These are phyloP conservation scores for Pseudonitzschia multiseries DNA, from an alignment of 108 stramenopile species.

Conservation along the genomic window DNA sequence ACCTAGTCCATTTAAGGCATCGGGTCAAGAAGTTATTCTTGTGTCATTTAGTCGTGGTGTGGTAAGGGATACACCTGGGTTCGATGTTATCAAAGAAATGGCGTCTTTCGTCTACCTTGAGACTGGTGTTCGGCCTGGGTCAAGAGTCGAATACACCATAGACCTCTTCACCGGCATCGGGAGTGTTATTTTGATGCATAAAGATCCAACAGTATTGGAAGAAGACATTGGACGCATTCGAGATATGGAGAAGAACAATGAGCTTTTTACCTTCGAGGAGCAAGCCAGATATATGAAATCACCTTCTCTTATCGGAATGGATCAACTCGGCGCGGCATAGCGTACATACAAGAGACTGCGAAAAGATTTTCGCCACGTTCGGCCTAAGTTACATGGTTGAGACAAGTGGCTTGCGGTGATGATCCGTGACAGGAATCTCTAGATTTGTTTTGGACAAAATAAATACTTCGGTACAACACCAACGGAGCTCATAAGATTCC, in stretches of 20 bases:
- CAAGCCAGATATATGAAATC: slow-evolving; percentile 29
- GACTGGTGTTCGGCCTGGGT: slow-evolving; percentile 71
- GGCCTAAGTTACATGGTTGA: too few relatives aligned
- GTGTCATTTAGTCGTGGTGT: slow-evolving; percentile 72
- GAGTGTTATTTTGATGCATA: slow-evolving; percentile 80
- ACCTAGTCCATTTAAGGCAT: slow-evolving; percentile 79
- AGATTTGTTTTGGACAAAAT: too few relatives aligned
- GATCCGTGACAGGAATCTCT: too few relatives aligned
- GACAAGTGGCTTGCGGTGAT: too few relatives aligned
- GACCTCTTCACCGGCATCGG: slow-evolving; percentile 87
- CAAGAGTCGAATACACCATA: slow-evolving; percentile 75
- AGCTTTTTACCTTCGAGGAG: slow-evolving; percentile 63
- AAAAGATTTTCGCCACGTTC: background rate
- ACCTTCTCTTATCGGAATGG: slow-evolving; percentile 17
- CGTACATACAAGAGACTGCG: background rate
- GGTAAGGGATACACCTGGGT: slow-evolving; percentile 78
- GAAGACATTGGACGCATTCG: slow-evolving; percentile 70
- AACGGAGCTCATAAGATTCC: too few relatives aligned
- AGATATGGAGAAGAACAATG: slow-evolving; percentile 71
- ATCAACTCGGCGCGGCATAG: background rate
- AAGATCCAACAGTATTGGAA: slow-evolving; percentile 58
- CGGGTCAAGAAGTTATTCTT: slow-evolving; percentile 86
- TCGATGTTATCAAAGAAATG: slow-evolving; percentile 72
- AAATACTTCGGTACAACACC: too few relatives aligned
- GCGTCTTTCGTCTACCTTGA: slow-evolving; percentile 81